phyloP scores from a whole-genome alignment of 1,284 basidiomycete genomes.

The Irpex rosettiformis region DNA sequence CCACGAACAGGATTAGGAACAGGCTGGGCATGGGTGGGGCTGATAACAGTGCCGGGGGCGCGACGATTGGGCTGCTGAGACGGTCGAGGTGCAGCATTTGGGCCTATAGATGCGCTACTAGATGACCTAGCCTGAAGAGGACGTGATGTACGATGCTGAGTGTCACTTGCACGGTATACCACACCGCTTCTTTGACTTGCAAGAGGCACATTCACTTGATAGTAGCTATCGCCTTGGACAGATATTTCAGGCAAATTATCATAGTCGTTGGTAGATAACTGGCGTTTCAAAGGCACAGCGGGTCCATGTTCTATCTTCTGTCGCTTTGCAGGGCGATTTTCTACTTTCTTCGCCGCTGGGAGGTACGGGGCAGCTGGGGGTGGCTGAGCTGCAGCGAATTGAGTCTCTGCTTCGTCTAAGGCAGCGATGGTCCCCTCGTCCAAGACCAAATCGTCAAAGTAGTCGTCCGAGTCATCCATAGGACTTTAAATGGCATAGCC shows the following conservation, averaged over 20 bases:
- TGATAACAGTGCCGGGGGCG: background rate
- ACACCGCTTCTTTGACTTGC: background rate
- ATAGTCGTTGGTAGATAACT: slow-evolving; percentile 31
- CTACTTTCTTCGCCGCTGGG: slow-evolving; percentile 11
- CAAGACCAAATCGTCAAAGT: slow-evolving; percentile 47
- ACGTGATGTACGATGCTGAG: background rate
- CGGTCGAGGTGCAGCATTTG: background rate
- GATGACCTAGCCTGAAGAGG: background rate
- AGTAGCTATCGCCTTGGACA: slow-evolving; percentile 5
- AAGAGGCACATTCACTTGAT: background rate
- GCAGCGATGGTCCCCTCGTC: slow-evolving; percentile 61
- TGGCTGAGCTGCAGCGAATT: slow-evolving; percentile 34
- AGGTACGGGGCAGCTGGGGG: slow-evolving; percentile 6
- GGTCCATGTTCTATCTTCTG: slow-evolving; percentile 41
- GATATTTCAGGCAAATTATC: slow-evolving; percentile 60
- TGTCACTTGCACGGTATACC: slow-evolving; percentile 1
- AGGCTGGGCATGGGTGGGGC: background rate
- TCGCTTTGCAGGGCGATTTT: slow-evolving; percentile 48
- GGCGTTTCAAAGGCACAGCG: slow-evolving; percentile 11
- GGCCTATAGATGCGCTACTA: background rate
- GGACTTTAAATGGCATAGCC: slow-evolving; percentile 8
- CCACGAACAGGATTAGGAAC: background rate
- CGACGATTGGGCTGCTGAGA: background rate
- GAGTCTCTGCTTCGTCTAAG: slow-evolving; percentile 58
- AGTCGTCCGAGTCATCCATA: slow-evolving; percentile 69